Evolutionary conservation across 768 basidiomycete species (phyloP), one percentile per base, ranked within the genome.

Genomic region (Podaxis carcinomalis): DNA sequence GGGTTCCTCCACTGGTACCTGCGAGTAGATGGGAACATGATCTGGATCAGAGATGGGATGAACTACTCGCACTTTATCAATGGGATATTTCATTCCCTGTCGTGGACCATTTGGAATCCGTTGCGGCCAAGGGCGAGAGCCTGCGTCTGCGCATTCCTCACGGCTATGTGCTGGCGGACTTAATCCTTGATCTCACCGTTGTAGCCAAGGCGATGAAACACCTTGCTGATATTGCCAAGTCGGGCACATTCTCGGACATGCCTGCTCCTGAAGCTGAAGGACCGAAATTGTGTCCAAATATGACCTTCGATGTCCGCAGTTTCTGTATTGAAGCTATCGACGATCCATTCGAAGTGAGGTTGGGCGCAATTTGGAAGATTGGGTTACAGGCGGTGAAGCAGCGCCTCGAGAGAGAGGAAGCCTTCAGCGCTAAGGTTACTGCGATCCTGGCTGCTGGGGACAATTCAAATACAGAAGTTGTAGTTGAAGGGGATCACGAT

Each of bases 251-350:
- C 68, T 72, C 69, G 23, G 72, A 79, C 54, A 80, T 88, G 61
- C 78, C 84, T n/a, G 72, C 71, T 14, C 95, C 95, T 1, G 77
- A 77, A 39, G 77, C 87, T 0, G 93, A 96, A 71, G 80, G 76
- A 2, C 84, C 94, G 0, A 97, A 93, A 72, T 65, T 69, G 0
- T 73, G 94, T 2, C 93, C 93, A 0, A 78, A 80, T 57, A 68
- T 95, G 49, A 74, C 75, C 0, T 68, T 96, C 49, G 75, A 70
- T 9, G 71, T 95, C 53, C 77, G 80, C n/a, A 78, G 78, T 47
- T 67, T 96, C 36, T 85, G 84, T 51, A 67, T 92, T 7, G 94
- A 97, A 72, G 87, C 87, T 25, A 84, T 86, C 23, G 95, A 98
- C 70, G 91, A 94, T 66, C 83, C 87, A 1, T 85, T 97, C 59